A percentile compares a stretch with the other conserved stretches of the same genome.
Conservation (phyloP, 2,329 filamentous ascomycete genomes). For the Dactylonectria estremocensis region DNA sequence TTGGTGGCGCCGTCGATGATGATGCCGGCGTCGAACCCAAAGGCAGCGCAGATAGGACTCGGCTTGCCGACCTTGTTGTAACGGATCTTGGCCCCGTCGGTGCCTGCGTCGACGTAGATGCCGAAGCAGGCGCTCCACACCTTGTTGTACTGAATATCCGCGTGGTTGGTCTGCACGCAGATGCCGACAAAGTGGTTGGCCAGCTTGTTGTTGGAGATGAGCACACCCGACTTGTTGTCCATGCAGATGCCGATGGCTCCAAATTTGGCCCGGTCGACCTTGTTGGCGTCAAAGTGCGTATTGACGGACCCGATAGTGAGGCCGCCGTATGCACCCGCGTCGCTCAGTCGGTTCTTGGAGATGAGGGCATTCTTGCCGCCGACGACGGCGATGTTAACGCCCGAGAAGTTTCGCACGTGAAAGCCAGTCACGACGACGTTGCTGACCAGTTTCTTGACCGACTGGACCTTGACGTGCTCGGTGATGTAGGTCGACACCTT, state of each 20-base stretch:
- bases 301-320: conserved; percentile 54
- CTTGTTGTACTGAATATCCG: conserved; percentile 51
- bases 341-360: conserved; percentile 46
- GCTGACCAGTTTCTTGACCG: conserved; percentile 46
- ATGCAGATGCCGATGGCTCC: conserved; percentile 53
- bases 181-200: conserved; percentile 50
- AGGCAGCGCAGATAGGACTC: background rate
- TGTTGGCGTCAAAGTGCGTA: conserved; percentile 47
- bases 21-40: background rate
- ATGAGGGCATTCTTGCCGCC: conserved; percentile 49
- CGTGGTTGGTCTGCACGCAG: conserved; percentile 53
- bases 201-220: conserved; percentile 49
- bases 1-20: background rate
- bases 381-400: conserved; percentile 54
- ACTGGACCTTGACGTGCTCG: conserved; percentile 51
- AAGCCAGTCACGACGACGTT: conserved; percentile 53
- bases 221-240: conserved; percentile 50
- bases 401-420: conserved; percentile 48
- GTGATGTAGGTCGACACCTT: conserved; percentile 39
- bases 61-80: conserved; percentile 43
- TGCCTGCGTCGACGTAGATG: conserved; percentile 51
- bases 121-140: conserved; percentile 52
- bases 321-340: conserved; percentile 49
- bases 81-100: conserved; percentile 47
- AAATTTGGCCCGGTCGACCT: conserved; percentile 38